Evolutionary conservation across 176 grass and related monocot genomes (phyloP), one percentile per base, ranked within the genome.

Genomic region (Aechmea fasciata): DNA sequence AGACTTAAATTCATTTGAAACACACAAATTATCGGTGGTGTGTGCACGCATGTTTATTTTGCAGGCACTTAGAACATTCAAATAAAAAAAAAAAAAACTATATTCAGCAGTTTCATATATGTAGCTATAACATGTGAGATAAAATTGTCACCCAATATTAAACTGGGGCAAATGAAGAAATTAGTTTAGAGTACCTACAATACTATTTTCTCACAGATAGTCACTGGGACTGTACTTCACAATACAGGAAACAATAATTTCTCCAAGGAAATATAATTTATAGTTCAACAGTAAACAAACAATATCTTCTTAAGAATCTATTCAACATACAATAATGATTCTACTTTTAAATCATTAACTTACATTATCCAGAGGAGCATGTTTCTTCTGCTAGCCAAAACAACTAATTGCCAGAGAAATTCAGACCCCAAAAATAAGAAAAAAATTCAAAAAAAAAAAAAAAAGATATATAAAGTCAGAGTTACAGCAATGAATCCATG

Each of bases 321-420:
- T 10, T 61, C 55, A 61, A 61, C 10, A 15, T 9, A 11, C n/a
- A 61, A 9, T 9, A 19, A 22, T 61, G n/a, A 18, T 61, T n/a
- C 55, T 61, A 61, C 55, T 61, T 18, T 61, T 19, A 61, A 19
- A 61, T 61, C 55, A 61, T 61, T 61, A 61, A 15, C 55, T 61
- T n/a, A 61, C 55, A 18, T 18, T 22, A 18, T 22, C 55, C 17
- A 61, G 55, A 61, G 55, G n/a, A 20, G 7, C 55, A 18, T 19
- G 20, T 18, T 19, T 61, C n/a, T 61, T 61, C 19, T 17, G 54
- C 19, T 59, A 59, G 54, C 54, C 54, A 59, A 59, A 59, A 9
- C n/a, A 61, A 61, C 20, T 61, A 61, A 61, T 61, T 61, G 15
- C 20, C 55, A 14, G 13, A 22, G 14, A 61, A 61, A 61, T 61